Base-by-base conservation (phyloP, 306 rosid genomes). In the Pyrus bretschneideri region DNA sequence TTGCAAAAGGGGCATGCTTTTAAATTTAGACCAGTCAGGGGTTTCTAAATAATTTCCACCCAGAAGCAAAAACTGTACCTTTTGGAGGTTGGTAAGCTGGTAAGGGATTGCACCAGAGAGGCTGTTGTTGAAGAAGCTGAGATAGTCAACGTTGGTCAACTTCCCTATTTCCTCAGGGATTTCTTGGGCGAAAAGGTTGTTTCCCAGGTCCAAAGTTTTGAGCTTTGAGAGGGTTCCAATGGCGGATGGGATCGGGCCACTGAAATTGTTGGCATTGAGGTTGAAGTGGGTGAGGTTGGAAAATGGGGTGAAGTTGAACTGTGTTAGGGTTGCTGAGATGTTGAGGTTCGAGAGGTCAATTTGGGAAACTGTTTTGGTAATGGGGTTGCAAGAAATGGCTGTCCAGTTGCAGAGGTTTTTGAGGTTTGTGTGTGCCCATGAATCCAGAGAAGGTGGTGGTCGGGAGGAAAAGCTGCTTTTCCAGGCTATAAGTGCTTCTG, bases 401-500 rank as follows among this genome's bases (percentile, higher is more conserved):
- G 77, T 79, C 97, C 96, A 90, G 35, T 59, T 84, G 86, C 96
- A 92, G 71, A 92, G 86, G 76, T 78, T 83, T 82, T 45, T 38
- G 72, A 83, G 68, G 75, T 83, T 86, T 79, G 67, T 63, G 55
- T 75, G 76, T 0, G 93, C 88, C 96, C 96, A 89, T 72, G 97
- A 84, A n/a, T n/a, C 59, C 35, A 87, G 70, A 82, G 82, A 81
- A 55, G 59, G 54, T 19, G 86, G 67, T 58, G 90, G 42, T 6
- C 42, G 78, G 55, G 64, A 46, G 58, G 77, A 67, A 14, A 92
- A 64, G 62, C 58, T 88, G 79, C 80, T 81, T 68, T 85, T 92
- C 97, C 97, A 92, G 76, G 69, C 85, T n/a, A 88, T 21, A 49
- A 90, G 89, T 68, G 92, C 85, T 69, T 84, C 80, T 46, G 93